Base-by-base conservation (phyloP, 345 rosid species). In the Noccaea caerulescens region DNA sequence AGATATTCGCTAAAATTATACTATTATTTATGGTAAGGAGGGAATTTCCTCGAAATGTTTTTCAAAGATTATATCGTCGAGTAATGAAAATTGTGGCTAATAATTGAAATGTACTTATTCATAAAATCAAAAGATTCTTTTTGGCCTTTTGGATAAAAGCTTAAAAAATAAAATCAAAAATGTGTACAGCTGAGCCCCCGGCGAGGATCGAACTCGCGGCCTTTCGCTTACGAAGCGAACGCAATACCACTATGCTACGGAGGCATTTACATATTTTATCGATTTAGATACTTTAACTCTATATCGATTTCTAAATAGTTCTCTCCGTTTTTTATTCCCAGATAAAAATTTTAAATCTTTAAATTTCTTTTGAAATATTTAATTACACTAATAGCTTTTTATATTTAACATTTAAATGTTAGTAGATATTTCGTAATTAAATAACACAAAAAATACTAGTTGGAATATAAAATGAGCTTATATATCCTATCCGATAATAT, bases 171-270 rank as follows among this genome's bases (percentile, higher is more conserved):
- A 2, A 1, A 3, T 8, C 7, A 33, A 44, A 44, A 30, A 0
- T 3, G 30, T 27, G 3, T 27, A 0, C 0, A 9, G 9, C 2
- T 5, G 13, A 83, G 88, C 88, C 84, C 83, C 76, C 88, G 81
- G 84, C 84, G 91, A 88, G 90, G 88, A 88, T 93, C 96, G 96
- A 93, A 89, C 96, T 93, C 97, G 86, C 92, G 98, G 80, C 94
- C 98, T 89, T 89, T 93, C 94, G 88, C 97, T 93, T 93, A 93
- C 96, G 95, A 91, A 91, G 97, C 92, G 95, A 93, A 93, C 96
- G 91, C 98, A 91, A 90, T 88, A 84, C 98, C 98, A 93, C 97
- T 88, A 91, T 93, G 97, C 96, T 91, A 91, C 87, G 83, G 80
- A 88, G 86, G 88, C 89, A 6, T 30, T 51, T 47, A 10, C 0